Evolutionary conservation across 345 rosid genomes (phyloP).

Genomic region (Rhodomyrtus tomentosa): DNA sequence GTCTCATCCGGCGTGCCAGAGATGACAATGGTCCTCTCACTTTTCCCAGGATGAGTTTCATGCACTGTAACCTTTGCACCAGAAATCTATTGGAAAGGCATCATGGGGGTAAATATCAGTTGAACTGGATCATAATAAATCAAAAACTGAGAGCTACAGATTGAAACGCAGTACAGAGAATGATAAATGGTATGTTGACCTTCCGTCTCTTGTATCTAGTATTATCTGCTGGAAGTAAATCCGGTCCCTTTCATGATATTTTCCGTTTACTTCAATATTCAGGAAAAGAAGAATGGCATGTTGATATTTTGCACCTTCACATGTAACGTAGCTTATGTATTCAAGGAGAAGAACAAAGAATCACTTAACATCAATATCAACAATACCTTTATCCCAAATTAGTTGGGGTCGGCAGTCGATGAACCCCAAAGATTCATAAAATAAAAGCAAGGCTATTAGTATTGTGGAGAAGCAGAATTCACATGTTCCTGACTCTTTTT

Average conservation of each 20-base stretch:
- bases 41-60: slow-evolving; percentile 63
- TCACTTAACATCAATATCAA: no score
- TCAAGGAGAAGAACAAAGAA: neutral
- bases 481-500: no score
- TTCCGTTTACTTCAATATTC: neutral
- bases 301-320: neutral
- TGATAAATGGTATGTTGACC: neutral
- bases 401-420: no score
- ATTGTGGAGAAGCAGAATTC: no score
- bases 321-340: neutral
- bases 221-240: neutral
- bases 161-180: neutral
- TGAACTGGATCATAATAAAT: slow-evolving; percentile 2
- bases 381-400: no score
- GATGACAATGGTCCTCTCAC: slow-evolving; percentile 75
- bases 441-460: no score
- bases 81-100: slow-evolving; percentile 55
- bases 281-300: neutral
- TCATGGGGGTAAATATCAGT: slow-evolving; percentile 14
- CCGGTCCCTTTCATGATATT: neutral
- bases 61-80: slow-evolving; percentile 90
- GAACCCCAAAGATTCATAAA: no score
- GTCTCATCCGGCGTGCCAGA: slow-evolving; percentile 95
- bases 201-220: neutral
- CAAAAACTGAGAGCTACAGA: neutral